Conservation (phyloP, 768 basidiomycete species). For the Naganishia friedmannii region DNA sequence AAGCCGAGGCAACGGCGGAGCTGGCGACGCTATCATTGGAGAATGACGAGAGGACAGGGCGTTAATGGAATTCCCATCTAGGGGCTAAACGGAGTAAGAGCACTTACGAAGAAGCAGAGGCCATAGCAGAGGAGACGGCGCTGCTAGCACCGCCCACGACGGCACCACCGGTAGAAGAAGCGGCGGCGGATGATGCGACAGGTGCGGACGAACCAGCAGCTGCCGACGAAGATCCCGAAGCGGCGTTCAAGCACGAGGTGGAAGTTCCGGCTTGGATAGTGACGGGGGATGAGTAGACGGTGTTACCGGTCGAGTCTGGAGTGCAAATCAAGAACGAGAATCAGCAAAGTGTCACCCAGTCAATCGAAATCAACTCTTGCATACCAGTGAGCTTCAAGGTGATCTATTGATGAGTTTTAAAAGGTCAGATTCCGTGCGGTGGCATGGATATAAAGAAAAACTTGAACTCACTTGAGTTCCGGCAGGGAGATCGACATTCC, state of each 20-base stretch:
- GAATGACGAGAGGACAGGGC: background rate
- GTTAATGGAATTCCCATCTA: background rate
- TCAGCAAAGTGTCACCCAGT: background rate
- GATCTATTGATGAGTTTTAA: background rate
- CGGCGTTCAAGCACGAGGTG: slow-evolving; percentile 37
- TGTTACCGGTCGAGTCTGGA: slow-evolving; percentile 60
- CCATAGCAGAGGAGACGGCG: slow-evolving; percentile 8
- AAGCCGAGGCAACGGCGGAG: slow-evolving; percentile 10
- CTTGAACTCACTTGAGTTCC: slow-evolving; percentile 51
- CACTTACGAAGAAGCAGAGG: slow-evolving; percentile 1
- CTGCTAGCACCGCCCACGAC: slow-evolving; percentile 35
- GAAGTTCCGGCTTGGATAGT: slow-evolving; percentile 43
- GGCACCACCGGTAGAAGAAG: background rate
- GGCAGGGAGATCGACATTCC: slow-evolving; percentile 59
- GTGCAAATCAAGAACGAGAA: background rate
- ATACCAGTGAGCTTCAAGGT: slow-evolving; percentile 52
- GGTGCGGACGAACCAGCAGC: slow-evolving; percentile 33
- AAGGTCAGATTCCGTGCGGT: background rate
- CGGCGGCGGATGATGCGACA: slow-evolving; percentile 33
- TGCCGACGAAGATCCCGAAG: slow-evolving; percentile 1
- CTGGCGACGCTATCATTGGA: slow-evolving; percentile 1
- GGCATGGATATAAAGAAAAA: background rate
- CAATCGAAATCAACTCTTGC: background rate
- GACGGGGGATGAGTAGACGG: slow-evolving; percentile 43
- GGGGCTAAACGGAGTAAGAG: background rate